Evolutionary conservation across 257 asterid species (phyloP).

Genomic region (Coffea eugenioides): DNA sequence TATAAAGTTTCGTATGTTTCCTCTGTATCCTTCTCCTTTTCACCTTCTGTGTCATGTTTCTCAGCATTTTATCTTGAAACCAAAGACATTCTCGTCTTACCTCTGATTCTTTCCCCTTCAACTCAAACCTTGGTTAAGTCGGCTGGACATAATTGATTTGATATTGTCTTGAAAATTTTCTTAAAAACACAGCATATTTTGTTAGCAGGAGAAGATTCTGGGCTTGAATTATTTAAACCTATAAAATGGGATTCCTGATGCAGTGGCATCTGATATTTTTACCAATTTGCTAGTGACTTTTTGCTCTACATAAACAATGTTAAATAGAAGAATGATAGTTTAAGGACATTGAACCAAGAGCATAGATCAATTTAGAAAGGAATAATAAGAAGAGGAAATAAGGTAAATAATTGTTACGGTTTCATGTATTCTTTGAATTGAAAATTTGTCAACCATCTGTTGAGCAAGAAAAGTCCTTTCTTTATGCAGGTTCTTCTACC

Average conservation of each 20-base stretch:
- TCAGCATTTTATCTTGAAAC: not conserved
- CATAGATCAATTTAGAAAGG: not conserved
- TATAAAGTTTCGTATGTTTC: not conserved
- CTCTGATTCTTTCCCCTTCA: not conserved
- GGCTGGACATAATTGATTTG: not conserved
- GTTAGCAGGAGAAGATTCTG: not conserved
- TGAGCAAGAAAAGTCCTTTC: constrained; percentile 27
- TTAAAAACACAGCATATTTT: no score
- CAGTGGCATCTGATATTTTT: not conserved
- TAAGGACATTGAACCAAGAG: not conserved
- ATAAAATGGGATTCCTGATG: not conserved
- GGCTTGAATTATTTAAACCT: not conserved
- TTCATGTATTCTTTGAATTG: not conserved
- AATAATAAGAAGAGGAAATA: not conserved
- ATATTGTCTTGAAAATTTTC: not conserved
- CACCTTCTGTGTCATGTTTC: not conserved
- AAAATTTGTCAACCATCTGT: constrained; percentile 8
- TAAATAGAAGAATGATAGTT: not conserved
- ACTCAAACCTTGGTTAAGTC: not conserved
- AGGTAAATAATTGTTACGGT: not conserved
- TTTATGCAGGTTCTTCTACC: constrained; percentile 92
- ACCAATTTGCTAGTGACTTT: not conserved
- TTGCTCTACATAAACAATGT: not conserved
- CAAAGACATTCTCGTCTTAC: not conserved
- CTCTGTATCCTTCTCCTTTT: not conserved